These are phyloP conservation scores for Rhizopogon roseolus DNA, from an alignment of 768 basidiomycete genomes.

Conservation along the genomic window DNA sequence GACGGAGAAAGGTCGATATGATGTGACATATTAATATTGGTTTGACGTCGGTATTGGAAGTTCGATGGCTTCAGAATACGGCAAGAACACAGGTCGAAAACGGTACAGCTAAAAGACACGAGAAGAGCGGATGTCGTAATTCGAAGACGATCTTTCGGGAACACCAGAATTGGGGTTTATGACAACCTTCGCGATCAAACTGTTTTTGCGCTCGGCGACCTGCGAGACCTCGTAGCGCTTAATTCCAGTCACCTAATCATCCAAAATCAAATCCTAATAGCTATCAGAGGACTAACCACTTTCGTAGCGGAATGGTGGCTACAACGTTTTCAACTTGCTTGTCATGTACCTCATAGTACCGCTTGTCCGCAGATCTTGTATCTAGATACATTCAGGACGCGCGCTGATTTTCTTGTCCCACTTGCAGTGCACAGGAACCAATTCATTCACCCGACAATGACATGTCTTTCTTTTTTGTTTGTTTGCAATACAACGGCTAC, in stretches of 20 bases:
- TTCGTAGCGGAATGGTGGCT: not conserved
- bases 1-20: conserved; percentile 13
- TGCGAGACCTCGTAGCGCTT: too few relatives aligned
- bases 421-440: not conserved
- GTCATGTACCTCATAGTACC: not conserved
- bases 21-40: conserved; percentile 10
- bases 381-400: not conserved
- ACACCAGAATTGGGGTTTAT: conserved; percentile 20
- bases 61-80: conserved; percentile 8
- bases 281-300: not conserved
- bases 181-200: too few relatives aligned
- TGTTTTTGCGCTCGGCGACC: not conserved
- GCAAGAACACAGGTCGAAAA: conserved; percentile 6
- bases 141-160: conserved; percentile 23
- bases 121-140: conserved; percentile 31
- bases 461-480: not conserved
- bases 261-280: not conserved
- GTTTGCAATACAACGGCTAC: too few relatives aligned
- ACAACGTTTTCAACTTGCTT: not conserved
- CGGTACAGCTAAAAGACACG: conserved; percentile 25
- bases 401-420: not conserved
- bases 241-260: too few relatives aligned
- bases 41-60: conserved; percentile 24
- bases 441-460: not conserved
- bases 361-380: not conserved